These are phyloP conservation scores for Colletotrichum shisoi DNA, from an alignment of 2,329 filamentous ascomycete species.

Conservation along the genomic window DNA sequence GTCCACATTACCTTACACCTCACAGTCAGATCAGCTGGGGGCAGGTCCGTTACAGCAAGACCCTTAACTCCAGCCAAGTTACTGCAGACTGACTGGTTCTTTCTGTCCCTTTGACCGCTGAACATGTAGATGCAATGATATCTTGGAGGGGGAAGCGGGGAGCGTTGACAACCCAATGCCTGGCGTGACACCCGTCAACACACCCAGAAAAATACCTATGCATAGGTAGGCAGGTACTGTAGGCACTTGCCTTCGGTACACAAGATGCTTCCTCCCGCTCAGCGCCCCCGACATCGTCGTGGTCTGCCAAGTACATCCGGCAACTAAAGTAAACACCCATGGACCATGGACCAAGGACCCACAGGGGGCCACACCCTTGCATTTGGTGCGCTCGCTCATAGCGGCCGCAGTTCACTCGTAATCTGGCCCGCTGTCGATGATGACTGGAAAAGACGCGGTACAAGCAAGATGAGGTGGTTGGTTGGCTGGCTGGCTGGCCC, in stretches of 20 bases:
- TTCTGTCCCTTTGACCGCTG: not conserved
- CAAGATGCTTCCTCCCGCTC: not conserved
- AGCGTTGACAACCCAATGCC: not conserved
- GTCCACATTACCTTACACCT: conserved; percentile 29
- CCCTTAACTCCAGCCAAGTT: conserved; percentile 4
- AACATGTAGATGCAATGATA: too few relatives aligned
- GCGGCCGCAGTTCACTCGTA: conserved; percentile 33
- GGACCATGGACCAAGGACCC: conserved; percentile 1
- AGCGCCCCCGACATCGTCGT: not conserved
- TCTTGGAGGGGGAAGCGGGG: not conserved
- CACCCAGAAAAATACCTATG: not conserved
- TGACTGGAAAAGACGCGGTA: conserved; percentile 13
- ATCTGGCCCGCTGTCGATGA: conserved; percentile 11
- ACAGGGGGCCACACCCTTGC: conserved; percentile 29
- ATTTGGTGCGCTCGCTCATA: conserved; percentile 17
- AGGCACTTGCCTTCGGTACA: too few relatives aligned
- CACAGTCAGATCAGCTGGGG: conserved; percentile 18
- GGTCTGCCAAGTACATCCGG: conserved; percentile 25
- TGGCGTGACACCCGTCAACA: not conserved
- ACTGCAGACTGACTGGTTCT: not conserved
- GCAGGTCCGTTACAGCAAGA: conserved; percentile 6
- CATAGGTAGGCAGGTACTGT: too few relatives aligned
- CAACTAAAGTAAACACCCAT: conserved; percentile 23
- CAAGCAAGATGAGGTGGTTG: too few relatives aligned
- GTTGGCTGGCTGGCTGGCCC: not conserved